Conservation (phyloP, 2,329 filamentous ascomycete species). For the Penicillium sp. region DNA sequence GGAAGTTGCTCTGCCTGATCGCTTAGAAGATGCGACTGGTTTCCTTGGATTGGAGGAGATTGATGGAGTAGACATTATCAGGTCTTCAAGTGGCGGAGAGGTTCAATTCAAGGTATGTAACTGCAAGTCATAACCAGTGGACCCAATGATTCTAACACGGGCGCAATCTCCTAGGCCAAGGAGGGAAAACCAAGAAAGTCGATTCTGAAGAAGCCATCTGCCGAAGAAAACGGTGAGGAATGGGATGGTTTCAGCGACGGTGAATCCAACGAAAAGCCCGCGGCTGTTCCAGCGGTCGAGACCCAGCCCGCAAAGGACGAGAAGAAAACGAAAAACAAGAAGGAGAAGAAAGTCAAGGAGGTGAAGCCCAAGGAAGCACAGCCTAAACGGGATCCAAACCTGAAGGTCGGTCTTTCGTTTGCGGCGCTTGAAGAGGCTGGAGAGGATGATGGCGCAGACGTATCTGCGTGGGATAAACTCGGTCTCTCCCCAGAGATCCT, state of each 20-base stretch:
- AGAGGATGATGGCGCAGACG: slow-evolving; percentile 67
- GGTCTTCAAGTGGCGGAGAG: slow-evolving; percentile 61
- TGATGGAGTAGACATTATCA: slow-evolving; percentile 85
- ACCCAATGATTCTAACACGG: not conserved
- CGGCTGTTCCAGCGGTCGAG: slow-evolving; percentile 17
- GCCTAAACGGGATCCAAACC: slow-evolving; percentile 41
- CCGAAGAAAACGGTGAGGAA: slow-evolving; percentile 57
- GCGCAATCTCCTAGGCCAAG: slow-evolving; percentile 36
- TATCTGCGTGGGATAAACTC: slow-evolving; percentile 79
- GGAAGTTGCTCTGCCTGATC: slow-evolving; percentile 71
- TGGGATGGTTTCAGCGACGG: slow-evolving; percentile 71
- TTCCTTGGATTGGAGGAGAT: slow-evolving; percentile 93
- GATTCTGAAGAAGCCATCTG: slow-evolving; percentile 34
- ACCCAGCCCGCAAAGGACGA: slow-evolving; percentile 26
- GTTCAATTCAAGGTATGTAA: slow-evolving; percentile 50
- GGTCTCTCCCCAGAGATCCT: slow-evolving; percentile 75
- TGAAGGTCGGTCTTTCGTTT: slow-evolving; percentile 46
- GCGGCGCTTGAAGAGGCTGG: slow-evolving; percentile 46
- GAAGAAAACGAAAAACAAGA: slow-evolving; percentile 32
- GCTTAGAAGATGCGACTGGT: slow-evolving; percentile 86
- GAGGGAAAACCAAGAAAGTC: slow-evolving; percentile 43
- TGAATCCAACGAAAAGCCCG: slow-evolving; percentile 36
- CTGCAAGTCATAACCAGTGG: not conserved
- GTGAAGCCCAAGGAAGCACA: slow-evolving; percentile 37
- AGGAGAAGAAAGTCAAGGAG: slow-evolving; percentile 30